Conservation (phyloP, 1,284 basidiomycete genomes). For the Sporisorium sorghi region DNA sequence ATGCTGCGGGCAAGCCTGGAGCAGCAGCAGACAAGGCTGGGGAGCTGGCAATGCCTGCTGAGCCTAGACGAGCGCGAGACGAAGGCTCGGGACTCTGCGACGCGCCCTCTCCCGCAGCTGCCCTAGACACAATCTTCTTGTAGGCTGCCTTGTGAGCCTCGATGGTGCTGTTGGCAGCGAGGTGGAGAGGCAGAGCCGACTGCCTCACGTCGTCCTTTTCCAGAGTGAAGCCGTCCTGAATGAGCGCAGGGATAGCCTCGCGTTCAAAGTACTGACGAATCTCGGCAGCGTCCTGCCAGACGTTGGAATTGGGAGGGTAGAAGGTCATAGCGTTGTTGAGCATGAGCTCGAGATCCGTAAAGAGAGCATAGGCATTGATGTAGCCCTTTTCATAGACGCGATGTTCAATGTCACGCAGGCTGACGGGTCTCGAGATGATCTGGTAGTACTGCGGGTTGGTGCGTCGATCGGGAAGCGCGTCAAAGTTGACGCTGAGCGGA, state of each 20-base stretch:
- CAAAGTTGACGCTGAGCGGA: slow-evolving; percentile 52
- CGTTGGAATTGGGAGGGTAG: slow-evolving; percentile 55
- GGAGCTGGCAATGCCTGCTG: slow-evolving; percentile 28
- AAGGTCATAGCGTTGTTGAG: slow-evolving; percentile 66
- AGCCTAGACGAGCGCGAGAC: slow-evolving; percentile 23
- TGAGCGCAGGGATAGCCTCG: slow-evolving; percentile 58
- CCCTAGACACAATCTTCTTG: slow-evolving; percentile 44
- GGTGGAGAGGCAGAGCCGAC: slow-evolving; percentile 59
- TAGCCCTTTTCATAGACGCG: slow-evolving; percentile 56
- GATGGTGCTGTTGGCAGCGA: slow-evolving; percentile 58
- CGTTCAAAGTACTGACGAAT: slow-evolving; percentile 59
- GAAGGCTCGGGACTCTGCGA: slow-evolving; percentile 46
- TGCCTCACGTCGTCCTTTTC: slow-evolving; percentile 65
- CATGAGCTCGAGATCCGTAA: slow-evolving; percentile 63
- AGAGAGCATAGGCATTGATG: slow-evolving; percentile 60
- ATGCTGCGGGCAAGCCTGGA: slow-evolving; percentile 13
- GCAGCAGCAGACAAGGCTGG: slow-evolving; percentile 25
- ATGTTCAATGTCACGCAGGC: slow-evolving; percentile 59
- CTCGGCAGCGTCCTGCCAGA: slow-evolving; percentile 63
- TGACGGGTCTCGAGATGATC: slow-evolving; percentile 59
- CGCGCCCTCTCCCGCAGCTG: slow-evolving; percentile 16
- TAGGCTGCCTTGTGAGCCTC: slow-evolving; percentile 53
- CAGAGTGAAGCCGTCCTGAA: slow-evolving; percentile 66
- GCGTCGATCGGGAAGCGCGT: slow-evolving; percentile 56
- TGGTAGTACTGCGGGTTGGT: slow-evolving; percentile 67